A percentile compares a stretch with the other conserved stretches of the same genome.
Conservation (phyloP, 2,329 filamentous ascomycete genomes). For the Fusarium floridanum region DNA sequence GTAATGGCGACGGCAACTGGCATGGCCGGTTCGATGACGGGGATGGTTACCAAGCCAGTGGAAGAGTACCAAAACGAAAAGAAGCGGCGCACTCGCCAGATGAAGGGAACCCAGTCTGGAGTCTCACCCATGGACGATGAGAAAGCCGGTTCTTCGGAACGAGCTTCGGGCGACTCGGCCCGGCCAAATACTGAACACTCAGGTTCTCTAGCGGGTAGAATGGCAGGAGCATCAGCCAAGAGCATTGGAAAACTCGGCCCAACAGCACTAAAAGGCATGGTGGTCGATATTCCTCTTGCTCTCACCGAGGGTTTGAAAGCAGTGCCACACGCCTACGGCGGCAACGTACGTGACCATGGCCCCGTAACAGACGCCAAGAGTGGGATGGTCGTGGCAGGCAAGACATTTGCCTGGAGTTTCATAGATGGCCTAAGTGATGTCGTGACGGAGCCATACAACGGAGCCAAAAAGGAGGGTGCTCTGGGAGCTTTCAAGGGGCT, state of each 20-base stretch:
- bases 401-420: slow-evolving; percentile 25
- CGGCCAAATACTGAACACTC: neutral
- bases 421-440: slow-evolving; percentile 22
- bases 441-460: slow-evolving; percentile 18
- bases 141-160: neutral
- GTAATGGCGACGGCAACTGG: slow-evolving; percentile 17
- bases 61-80: slow-evolving; percentile 25
- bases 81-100: neutral
- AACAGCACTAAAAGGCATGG: slow-evolving; percentile 7
- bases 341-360: slow-evolving; percentile 15
- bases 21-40: slow-evolving; percentile 16
- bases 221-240: slow-evolving; percentile 15
- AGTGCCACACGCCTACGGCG: neutral
- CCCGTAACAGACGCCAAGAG: slow-evolving; percentile 27
- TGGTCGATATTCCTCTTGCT: slow-evolving; percentile 10
- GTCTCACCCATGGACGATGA: neutral
- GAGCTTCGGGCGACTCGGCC: neutral
- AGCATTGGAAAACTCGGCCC: neutral
- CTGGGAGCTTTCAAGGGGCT: slow-evolving; percentile 19
- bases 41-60: slow-evolving; percentile 28
- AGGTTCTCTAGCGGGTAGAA: neutral
- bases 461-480: slow-evolving; percentile 10
- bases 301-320: slow-evolving; percentile 6
- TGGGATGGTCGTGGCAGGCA: neutral
- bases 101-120: neutral